Evolutionary conservation across 23 red algal genomes (phyloP).

Genomic region (Gracilaria domingensis): DNA sequence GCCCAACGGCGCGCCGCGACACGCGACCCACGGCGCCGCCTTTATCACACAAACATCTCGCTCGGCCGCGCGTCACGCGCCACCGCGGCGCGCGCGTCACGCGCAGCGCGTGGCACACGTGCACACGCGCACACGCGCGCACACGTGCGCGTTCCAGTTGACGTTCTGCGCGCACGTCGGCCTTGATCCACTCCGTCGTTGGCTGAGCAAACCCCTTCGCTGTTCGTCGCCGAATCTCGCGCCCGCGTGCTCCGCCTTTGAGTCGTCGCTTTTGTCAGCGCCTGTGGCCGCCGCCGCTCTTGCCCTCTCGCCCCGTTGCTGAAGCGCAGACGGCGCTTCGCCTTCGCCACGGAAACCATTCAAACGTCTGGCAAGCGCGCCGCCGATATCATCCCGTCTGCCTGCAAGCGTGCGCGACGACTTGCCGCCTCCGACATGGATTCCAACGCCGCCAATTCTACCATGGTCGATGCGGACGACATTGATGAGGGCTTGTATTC

Average conservation of each 20-base stretch:
- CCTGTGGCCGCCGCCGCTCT: neutral
- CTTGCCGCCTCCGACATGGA: constrained; percentile 11
- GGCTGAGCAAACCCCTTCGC: no score
- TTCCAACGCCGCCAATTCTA: constrained; percentile 25
- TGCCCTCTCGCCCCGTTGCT: neutral
- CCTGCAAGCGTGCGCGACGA: constrained; percentile 69
- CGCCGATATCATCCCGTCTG: constrained; percentile 1
- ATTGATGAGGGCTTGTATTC: constrained; percentile 99
- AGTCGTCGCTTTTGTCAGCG: neutral
- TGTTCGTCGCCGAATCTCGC: no score
- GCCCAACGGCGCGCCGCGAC: no score
- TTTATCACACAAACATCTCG: neutral
- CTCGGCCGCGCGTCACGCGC: neutral
- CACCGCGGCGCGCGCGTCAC: neutral
- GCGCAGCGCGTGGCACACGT: neutral
- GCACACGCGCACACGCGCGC: neutral
- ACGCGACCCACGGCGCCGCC: no score
- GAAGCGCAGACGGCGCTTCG: constrained; percentile 20
- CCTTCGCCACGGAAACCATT: constrained; percentile 19
- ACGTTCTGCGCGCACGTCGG: neutral
- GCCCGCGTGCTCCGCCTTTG: neutral
- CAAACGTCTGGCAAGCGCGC: constrained; percentile 61
- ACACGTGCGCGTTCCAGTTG: neutral
- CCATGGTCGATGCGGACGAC: constrained; percentile 65
- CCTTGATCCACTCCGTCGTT: neutral